phyloP scores from a whole-genome alignment of 169 alveolate genomes.

The Babesia sp. region DNA sequence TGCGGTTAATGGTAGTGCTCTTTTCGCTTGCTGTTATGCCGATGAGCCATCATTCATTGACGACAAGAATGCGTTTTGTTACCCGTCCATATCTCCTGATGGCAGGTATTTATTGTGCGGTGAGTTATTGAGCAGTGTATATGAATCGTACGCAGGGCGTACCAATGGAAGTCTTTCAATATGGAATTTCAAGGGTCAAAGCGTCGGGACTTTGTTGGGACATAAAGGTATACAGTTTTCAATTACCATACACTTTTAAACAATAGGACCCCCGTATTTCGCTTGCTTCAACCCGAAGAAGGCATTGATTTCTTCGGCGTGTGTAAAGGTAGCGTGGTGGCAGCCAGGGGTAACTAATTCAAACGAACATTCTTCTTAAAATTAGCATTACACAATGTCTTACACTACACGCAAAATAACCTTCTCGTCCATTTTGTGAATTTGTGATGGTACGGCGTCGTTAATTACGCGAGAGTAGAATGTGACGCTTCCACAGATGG shows the following conservation, averaged over 20 bases:
- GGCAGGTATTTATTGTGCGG: slow-evolving; percentile 63
- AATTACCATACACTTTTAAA: not conserved
- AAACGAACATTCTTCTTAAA: not conserved
- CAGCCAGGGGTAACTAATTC: slow-evolving; percentile 15
- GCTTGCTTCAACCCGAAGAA: slow-evolving; percentile 61
- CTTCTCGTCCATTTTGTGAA: too few relatives aligned
- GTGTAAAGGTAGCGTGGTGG: slow-evolving; percentile 72
- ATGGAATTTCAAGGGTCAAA: slow-evolving; percentile 67
- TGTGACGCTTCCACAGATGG: slow-evolving; percentile 9
- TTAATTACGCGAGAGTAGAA: too few relatives aligned
- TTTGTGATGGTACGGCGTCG: too few relatives aligned
- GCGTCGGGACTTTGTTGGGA: slow-evolving; percentile 25
- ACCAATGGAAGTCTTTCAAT: slow-evolving; percentile 25
- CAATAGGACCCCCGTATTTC: slow-evolving; percentile 56
- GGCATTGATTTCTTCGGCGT: slow-evolving; percentile 65
- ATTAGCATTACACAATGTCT: not conserved
- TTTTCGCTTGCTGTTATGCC: slow-evolving; percentile 57
- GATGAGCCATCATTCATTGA: slow-evolving; percentile 16
- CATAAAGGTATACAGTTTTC: slow-evolving; percentile 55
- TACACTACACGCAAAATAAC: not conserved
- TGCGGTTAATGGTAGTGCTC: slow-evolving; percentile 35
- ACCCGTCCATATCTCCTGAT: slow-evolving; percentile 63
- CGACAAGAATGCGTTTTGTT: slow-evolving; percentile 15
- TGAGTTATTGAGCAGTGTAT: not conserved
- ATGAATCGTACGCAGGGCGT: slow-evolving; percentile 27